Evolutionary conservation across 2,329 filamentous ascomycete genomes (phyloP).

Genomic region (Phaeophleospora eucalypticola): DNA sequence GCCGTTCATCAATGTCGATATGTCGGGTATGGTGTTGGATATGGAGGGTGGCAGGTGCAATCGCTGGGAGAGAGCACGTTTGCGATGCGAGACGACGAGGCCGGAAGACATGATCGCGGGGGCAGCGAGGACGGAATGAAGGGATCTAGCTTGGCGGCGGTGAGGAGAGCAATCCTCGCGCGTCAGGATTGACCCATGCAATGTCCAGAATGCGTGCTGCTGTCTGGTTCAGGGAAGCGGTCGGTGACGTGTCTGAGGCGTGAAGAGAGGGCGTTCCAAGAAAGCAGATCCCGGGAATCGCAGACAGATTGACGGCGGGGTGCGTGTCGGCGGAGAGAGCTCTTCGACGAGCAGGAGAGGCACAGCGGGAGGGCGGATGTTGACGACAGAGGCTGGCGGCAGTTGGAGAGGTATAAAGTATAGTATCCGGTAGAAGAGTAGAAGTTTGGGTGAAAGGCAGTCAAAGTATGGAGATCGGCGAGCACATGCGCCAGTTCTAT

Average conservation of each 20-base stretch:
- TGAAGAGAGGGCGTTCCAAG: no score
- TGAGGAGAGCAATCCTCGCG: neutral
- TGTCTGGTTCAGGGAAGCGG: neutral
- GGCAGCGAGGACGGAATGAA: neutral
- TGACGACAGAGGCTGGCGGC: no score
- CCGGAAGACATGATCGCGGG: conserved; percentile 7
- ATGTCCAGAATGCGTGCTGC: neutral
- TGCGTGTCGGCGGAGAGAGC: no score
- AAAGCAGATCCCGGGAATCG: no score
- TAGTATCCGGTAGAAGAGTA: neutral
- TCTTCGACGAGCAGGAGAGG: no score
- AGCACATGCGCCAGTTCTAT: neutral
- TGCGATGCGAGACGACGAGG: conserved; percentile 17
- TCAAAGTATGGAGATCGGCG: neutral
- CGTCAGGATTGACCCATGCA: neutral
- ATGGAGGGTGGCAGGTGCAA: conserved; percentile 13
- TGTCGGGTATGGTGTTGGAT: conserved; percentile 18
- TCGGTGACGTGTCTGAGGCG: no score
- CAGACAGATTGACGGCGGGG: no score
- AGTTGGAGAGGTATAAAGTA: no score
- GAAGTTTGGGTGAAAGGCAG: neutral
- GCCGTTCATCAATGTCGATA: conserved; percentile 21
- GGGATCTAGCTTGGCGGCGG: neutral
- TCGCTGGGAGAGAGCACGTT: conserved; percentile 17
- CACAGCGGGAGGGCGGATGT: no score